Evolutionary conservation across 345 rosid species (phyloP).

Genomic region (Passiflora organensis): DNA sequence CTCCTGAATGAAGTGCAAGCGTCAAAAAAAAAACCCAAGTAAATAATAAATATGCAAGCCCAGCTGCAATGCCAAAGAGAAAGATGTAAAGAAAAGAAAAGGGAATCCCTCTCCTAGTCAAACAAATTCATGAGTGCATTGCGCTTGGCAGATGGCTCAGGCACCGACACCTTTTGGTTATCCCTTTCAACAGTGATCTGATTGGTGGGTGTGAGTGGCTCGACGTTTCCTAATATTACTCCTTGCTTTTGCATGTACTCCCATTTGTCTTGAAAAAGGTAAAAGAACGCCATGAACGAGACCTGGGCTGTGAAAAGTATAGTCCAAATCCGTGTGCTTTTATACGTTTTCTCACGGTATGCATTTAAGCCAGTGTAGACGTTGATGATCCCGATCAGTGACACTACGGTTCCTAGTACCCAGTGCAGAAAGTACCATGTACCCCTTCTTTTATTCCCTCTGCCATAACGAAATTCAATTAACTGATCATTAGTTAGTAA

Average conservation of each 20-base stretch:
- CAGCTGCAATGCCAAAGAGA: too few species aligned
- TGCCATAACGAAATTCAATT: conserved; percentile 17
- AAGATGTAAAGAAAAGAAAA: neutral
- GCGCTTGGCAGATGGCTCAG: conserved; percentile 49
- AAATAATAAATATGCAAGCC: too few species aligned
- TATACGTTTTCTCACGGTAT: conserved; percentile 50
- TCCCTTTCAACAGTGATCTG: neutral
- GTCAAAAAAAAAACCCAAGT: too few species aligned
- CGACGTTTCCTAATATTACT: conserved; percentile 16
- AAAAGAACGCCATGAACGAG: conserved; percentile 55
- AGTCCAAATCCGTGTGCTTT: conserved; percentile 50
- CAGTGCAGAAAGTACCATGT: conserved; percentile 77
- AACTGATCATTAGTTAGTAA: neutral
- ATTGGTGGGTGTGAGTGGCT: conserved; percentile 14
- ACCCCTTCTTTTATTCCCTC: conserved; percentile 64
- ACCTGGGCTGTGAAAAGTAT: conserved; percentile 68
- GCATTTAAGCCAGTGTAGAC: conserved; percentile 76
- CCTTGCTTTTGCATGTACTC: conserved; percentile 62
- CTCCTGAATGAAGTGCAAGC: too few species aligned
- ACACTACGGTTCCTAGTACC: conserved; percentile 62
- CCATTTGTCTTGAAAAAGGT: conserved; percentile 86
- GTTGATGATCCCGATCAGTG: conserved; percentile 62
- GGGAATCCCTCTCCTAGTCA: conserved; percentile 25
- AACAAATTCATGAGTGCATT: conserved; percentile 76
- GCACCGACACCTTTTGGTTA: conserved; percentile 18